Percentiles rank a stretch among this genome's conserved stretches.
phyloP scores from a whole-genome alignment of 192 early-diverging fungal genomes.

The Dispira parvispora region DNA sequence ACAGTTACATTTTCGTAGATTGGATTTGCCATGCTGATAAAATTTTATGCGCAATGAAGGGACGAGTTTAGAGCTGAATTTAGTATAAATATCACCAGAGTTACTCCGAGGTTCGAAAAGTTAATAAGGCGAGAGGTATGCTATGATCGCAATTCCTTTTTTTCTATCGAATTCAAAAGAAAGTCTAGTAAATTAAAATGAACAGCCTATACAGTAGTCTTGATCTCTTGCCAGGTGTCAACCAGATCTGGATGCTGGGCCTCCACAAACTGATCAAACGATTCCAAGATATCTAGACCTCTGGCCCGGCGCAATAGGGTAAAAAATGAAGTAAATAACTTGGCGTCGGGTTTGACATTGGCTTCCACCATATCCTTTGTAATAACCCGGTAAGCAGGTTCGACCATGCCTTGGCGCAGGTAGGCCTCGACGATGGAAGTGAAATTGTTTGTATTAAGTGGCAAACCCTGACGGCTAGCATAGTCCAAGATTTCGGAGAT shows the following conservation, averaged over 20 bases:
- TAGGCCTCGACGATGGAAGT: constrained; percentile 1
- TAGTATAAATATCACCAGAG: too few species aligned
- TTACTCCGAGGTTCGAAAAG: too few species aligned
- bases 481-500: background rate
- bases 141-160: too few species aligned
- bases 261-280: background rate
- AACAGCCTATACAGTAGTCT: background rate
- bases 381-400: background rate
- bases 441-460: constrained; percentile 5
- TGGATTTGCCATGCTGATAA: too few species aligned
- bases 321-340: background rate
- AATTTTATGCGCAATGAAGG: too few species aligned
- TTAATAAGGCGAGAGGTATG: too few species aligned
- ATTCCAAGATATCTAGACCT: background rate
- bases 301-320: background rate
- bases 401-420: background rate
- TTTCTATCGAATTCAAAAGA: too few species aligned
- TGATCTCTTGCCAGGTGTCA: background rate
- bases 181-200: too few species aligned
- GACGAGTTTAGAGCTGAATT: too few species aligned
- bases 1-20: too few species aligned
- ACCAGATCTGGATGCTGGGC: background rate
- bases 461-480: background rate
- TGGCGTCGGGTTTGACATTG: background rate
- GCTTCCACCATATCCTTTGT: background rate